Evolutionary conservation across 2,329 filamentous ascomycete genomes (phyloP), one percentile per base, ranked within the genome.

Genomic region (Ilyonectria mors-panacis): DNA sequence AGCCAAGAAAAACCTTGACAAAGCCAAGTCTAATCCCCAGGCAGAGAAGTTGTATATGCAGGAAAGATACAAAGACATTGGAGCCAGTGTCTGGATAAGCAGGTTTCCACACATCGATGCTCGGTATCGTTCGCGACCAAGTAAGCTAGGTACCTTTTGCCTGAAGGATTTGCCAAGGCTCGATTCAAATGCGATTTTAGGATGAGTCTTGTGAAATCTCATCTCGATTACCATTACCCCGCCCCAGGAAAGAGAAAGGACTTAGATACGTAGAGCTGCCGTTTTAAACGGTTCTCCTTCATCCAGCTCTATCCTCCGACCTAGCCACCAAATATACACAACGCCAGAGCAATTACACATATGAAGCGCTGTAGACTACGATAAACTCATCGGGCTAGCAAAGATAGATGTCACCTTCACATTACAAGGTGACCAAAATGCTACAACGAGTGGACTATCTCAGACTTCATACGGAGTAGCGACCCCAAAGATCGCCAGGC

Each of bases 1-100:
- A 58, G 54, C 45, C 61, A 63, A 58, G 54, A 30, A 35, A 37
- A 55, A 57, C n/a, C 47, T 59, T 19, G 17, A 23, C 35, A 35
- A 37, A 44, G 61, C 54, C 54, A 63, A 30, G 59, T 47, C 23
- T 19, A 48, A 45, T 55, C 39, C 47, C 45, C 26, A 21, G 39
- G 28, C 23, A 35, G 44, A 45, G 23, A 44, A 45, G 28, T n/a
- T 13, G 28, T 21, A 45, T 12, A 35, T 56, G 53, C 12, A 58
- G 19, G 42, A 58, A 19, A n/a, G 26, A 28, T 7, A 53, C 26
- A 47, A 57, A 47, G 42, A 23, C 17, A n/a, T 15, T 47, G n/a
- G 30, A 21, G 28, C 37, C n/a, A 45, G 26, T 39, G 26, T 45
- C 28, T 19, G 21, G 50, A 33, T 57, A 57, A 13, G 37, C 35